These are phyloP conservation scores for Phytophthora pini DNA, from an alignment of 352 stramenopile genomes.

Conservation along the genomic window DNA sequence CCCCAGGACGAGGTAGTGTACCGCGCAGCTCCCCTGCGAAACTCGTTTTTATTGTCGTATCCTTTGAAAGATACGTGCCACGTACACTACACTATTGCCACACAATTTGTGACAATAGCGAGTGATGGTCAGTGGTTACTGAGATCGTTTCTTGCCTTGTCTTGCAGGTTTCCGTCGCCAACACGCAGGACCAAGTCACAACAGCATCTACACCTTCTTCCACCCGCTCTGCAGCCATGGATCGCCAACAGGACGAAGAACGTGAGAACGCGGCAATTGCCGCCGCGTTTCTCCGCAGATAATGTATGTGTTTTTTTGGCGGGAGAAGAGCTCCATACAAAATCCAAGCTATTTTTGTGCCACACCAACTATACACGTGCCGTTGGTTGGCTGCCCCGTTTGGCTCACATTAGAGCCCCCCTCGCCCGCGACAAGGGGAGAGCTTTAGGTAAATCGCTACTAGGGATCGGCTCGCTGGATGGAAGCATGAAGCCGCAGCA, in stretches of 20 bases:
- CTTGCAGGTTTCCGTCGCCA: slow-evolving; percentile 7
- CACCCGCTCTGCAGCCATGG: not conserved
- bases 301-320: slow-evolving; percentile 5
- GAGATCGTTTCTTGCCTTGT: slow-evolving; percentile 5
- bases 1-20: slow-evolving; percentile 41
- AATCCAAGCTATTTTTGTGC: slow-evolving; percentile 21
- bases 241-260: slow-evolving; percentile 29
- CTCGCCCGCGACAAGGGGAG: slow-evolving; percentile 36
- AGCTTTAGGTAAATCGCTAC: slow-evolving; percentile 31
- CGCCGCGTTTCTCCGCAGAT: slow-evolving; percentile 35
- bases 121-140: slow-evolving; percentile 39
- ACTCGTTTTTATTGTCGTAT: slow-evolving; percentile 5
- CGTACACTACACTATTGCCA: slow-evolving; percentile 1
- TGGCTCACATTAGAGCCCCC: slow-evolving; percentile 30
- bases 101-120: slow-evolving; percentile 1
- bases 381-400: slow-evolving; percentile 29
- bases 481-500: slow-evolving; percentile 67
- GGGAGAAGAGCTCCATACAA: slow-evolving; percentile 21
- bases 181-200: not conserved
- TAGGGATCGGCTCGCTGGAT: slow-evolving; percentile 38
- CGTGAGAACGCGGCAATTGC: slow-evolving; percentile 39
- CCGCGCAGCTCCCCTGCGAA: not conserved
- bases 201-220: not conserved
- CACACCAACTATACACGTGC: slow-evolving; percentile 26
- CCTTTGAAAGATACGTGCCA: slow-evolving; percentile 29